A percentile compares a stretch with the other conserved stretches of the same genome.
Conservation (phyloP, 208 protist genomes). For the Acanthamoeba polyphaga region DNA sequence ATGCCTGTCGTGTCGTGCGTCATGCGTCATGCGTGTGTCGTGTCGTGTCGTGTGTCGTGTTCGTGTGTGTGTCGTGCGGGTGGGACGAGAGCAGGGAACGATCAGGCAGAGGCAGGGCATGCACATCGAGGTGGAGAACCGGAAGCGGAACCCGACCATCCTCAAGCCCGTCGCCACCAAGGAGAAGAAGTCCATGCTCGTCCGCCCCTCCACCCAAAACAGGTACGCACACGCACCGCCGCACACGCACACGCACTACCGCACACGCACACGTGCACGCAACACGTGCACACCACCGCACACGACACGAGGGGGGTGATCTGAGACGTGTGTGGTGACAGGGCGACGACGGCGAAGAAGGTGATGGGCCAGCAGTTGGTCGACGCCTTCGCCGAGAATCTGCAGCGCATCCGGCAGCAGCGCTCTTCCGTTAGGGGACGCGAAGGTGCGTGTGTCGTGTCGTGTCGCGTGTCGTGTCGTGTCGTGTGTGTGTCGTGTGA, state of each 20-base stretch:
- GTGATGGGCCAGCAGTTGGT: conserved; percentile 49
- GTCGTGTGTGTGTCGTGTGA: too few relatives aligned
- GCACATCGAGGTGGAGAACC: conserved; percentile 32
- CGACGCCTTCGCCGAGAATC: conserved; percentile 41
- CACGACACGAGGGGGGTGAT: too few relatives aligned
- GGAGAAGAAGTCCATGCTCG: conserved; percentile 57
- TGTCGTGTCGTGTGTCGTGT: background rate
- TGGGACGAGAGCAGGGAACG: background rate
- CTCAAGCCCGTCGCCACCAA: conserved; percentile 53
- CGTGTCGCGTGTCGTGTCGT: background rate
- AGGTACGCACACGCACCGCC: background rate
- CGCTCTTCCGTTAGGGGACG: background rate
- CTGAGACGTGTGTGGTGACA: too few relatives aligned
- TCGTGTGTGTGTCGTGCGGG: background rate
- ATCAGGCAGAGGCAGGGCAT: conserved; percentile 54
- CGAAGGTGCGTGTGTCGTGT: background rate
- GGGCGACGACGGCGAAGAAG: conserved; percentile 26
- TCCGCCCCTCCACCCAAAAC: conserved; percentile 30
- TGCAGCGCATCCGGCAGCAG: conserved; percentile 36
- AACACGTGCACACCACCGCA: background rate
- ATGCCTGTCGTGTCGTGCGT: background rate
- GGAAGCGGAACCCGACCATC: conserved; percentile 49
- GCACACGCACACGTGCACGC: too few relatives aligned
- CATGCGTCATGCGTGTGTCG: background rate
- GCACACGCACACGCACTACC: background rate